Evolutionary conservation across 2,329 filamentous ascomycete species (phyloP).

Genomic region (Lachnellula cervina): DNA sequence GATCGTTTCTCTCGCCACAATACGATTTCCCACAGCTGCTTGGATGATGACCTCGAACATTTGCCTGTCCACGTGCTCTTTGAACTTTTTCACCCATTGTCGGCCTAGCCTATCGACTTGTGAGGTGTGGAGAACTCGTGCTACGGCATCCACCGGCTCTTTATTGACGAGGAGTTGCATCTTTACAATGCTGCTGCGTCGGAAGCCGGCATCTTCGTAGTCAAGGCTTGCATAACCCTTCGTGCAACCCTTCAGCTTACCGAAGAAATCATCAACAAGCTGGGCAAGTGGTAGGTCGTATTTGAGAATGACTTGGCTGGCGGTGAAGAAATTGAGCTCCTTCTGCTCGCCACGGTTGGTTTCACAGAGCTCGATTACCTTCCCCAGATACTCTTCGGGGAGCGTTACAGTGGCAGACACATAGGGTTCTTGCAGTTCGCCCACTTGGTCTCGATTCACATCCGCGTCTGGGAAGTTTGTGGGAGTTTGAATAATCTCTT

Average conservation of each 20-base stretch:
- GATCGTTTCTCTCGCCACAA: conserved; percentile 88
- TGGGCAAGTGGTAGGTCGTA: conserved; percentile 86
- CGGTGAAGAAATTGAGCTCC: conserved; percentile 84
- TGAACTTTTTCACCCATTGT: conserved; percentile 92
- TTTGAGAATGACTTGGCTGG: conserved; percentile 88
- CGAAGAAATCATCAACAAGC: conserved; percentile 94
- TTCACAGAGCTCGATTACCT: conserved; percentile 93
- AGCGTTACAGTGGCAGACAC: conserved; percentile 83
- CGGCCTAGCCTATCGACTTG: conserved; percentile 78
- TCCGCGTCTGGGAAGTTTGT: conserved; percentile 76
- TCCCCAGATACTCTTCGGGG: conserved; percentile 89
- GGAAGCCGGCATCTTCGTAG: conserved; percentile 93
- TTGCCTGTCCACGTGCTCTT: conserved; percentile 91
- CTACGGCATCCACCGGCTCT: conserved; percentile 85
- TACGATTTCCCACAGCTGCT: conserved; percentile 73
- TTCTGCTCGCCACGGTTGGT: conserved; percentile 81
- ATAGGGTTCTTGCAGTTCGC: conserved; percentile 66
- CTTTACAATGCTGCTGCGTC: conserved; percentile 74
- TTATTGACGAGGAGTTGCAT: conserved; percentile 93
- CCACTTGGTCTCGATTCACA: conserved; percentile 45
- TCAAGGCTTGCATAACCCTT: conserved; percentile 96
- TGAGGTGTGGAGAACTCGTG: conserved; percentile 78
- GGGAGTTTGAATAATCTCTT: conserved; percentile 78
- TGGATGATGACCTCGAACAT: conserved; percentile 98
- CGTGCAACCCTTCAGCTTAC: conserved; percentile 87